Evolutionary conservation across 345 rosid species (phyloP), one percentile per base, ranked within the genome.

Genomic region (Bruguiera sexangula): DNA sequence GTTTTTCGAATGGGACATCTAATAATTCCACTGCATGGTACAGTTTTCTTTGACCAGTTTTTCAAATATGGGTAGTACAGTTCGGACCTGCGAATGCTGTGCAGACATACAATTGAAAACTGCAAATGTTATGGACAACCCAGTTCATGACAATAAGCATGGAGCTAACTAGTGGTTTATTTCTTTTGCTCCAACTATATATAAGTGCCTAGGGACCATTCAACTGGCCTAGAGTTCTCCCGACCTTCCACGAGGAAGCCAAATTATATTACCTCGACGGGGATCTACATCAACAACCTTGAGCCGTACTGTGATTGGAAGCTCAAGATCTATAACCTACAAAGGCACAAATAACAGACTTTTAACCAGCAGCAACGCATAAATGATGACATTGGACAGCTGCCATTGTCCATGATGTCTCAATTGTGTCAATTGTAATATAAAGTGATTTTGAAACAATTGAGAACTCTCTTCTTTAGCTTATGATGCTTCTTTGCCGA

Each of bases 231-330:
- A 13, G 27, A 55, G 15, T n/a, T 26, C 7, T 55, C 27, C 27
- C 10, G 27, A 55, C 27, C 11, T 55, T 21, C 18, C 15, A 8
- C 2, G 59, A 24, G 29, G 32, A 69, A 67, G 59, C 29, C 46
- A 59, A 64, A 67, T 52, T 57, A 36, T 20, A 60, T 80, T 87
- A 94, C 97, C 93, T 91, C 86, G 89, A 37, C 96, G 92, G 64
- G 97, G 97, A 81, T 87, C 97, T 69, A 82, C 97, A 73, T 87
- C 90, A 62, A 83, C 96, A 46, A 91, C 88, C 20, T 77, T 77
- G 66, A 91, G 85, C 75, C 84, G 67, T 57, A 91, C 93, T 4
- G 89, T 88, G 51, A 74, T 86, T 2, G 98, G 98, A 69, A 88
- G 78, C 4, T 91, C 97, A 74, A 89, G 87, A 87, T 87, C 97